Base-by-base conservation (phyloP, 2,329 filamentous ascomycete species). In the Ustulina deusta region DNA sequence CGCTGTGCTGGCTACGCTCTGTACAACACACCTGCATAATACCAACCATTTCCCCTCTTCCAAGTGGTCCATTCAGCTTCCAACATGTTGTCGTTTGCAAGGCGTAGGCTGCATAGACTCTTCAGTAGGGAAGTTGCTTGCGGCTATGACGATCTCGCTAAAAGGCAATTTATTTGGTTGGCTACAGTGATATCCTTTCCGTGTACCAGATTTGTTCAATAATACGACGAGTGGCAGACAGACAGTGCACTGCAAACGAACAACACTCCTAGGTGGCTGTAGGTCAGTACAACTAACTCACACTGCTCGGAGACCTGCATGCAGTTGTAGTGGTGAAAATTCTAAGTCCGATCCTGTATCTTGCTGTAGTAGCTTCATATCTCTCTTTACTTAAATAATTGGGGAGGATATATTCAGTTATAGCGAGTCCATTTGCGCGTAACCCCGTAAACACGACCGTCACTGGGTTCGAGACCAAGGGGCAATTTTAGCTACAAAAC, bases 41-140 rank as follows among this genome's bases (percentile, higher is more conserved):
- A 20, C 7, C 46, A 20, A 25, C 22, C n/a, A 25, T 42, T 46
- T 55, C 2, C n/a, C 32, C n/a, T 27, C 29, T 34, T 55, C 11
- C n/a, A 61, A 42, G 42, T 56, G 57, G 56, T 15, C 40, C 56
- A 61, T 48, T 46, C 9, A 40, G 56, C 17, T 48, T 36, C 40
- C 15, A 49, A 34, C 49, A 56, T 34, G 49, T 52, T 61, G 40
- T 27, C 46, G 27, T 29, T 34, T 17, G 15, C 17, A 11, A 46
- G 20, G 36, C 54, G 6, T 7, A 25, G 27, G 22, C 38, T 32
- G 13, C 32, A 46, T 42, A 1, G 32, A 1, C 25, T 7, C 2
- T 27, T 29, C 6, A 29, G 4, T 6, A 27, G 9, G 55, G 36
- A 25, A 64, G 46, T 29, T 27, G 6, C 17, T 20, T 27, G 32